Conservation (phyloP, 257 asterid species). For the Marsdenia floribunda region DNA sequence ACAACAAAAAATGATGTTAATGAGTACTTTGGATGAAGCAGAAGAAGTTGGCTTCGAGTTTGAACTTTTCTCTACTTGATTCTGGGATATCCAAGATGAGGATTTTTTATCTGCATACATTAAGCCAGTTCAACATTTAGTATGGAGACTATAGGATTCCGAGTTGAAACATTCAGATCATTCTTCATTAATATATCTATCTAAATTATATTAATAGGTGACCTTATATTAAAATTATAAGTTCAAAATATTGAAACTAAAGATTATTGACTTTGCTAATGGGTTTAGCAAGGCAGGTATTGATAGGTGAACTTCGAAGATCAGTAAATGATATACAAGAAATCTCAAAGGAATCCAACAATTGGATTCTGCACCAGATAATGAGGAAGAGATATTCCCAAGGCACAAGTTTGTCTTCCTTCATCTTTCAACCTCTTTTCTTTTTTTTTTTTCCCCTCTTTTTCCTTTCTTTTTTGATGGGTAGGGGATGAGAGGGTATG, state of each 20-base stretch:
- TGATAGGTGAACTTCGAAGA: background rate
- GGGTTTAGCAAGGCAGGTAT: background rate
- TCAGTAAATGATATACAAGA: background rate
- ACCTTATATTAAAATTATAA: no score
- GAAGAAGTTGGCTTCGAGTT: slow-evolving; percentile 33
- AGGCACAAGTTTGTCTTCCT: background rate
- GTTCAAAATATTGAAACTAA: background rate
- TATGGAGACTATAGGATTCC: background rate
- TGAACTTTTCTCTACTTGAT: slow-evolving; percentile 39
- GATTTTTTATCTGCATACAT: slow-evolving; percentile 49
- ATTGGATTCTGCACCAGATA: background rate
- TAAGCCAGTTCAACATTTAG: slow-evolving; percentile 5
- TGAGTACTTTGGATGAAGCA: slow-evolving; percentile 57
- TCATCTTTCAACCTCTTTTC: background rate
- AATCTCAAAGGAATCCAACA: background rate
- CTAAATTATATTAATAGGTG: background rate
- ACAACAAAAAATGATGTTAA: background rate
- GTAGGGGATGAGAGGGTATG: no score
- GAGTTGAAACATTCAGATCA: background rate
- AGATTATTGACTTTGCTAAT: background rate
- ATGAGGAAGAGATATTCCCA: background rate
- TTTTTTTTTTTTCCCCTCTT: no score
- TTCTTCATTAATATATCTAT: background rate
- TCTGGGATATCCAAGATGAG: slow-evolving; percentile 34
- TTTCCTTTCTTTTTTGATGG: background rate